Conservation (phyloP, 169 alveolate genomes). For the Cryptosporidium parvum region DNA sequence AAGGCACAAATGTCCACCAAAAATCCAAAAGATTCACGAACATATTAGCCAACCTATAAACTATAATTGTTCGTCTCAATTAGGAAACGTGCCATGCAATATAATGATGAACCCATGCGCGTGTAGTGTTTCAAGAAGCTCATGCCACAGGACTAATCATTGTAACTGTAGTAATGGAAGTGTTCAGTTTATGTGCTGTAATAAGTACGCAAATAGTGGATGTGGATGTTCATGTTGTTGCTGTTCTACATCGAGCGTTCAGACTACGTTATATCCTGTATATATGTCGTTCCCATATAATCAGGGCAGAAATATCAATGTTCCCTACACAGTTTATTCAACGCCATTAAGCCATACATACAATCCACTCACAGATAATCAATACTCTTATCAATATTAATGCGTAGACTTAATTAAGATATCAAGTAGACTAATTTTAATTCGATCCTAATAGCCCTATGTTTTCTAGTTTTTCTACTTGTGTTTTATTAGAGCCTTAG, state of each 20-base stretch:
- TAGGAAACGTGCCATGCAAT: background rate
- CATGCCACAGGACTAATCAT: background rate
- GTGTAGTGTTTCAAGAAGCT: background rate
- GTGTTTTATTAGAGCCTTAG: background rate
- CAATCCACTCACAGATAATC: background rate
- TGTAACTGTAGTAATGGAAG: background rate
- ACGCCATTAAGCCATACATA: background rate
- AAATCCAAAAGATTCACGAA: conserved; percentile 65
- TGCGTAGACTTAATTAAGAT: background rate
- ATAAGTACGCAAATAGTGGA: background rate
- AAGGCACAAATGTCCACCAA: conserved; percentile 74
- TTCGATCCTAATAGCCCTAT: conserved; percentile 10
- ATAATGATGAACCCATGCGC: background rate
- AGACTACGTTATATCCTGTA: conserved; percentile 67
- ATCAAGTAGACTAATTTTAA: background rate
- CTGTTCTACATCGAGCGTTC: conserved; percentile 71
- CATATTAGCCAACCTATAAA: conserved; percentile 38
- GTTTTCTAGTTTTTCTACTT: background rate
- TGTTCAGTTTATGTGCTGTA: conserved; percentile 1
- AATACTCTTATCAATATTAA: conserved; percentile 12
- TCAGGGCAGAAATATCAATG: conserved; percentile 63
- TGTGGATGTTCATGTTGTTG: conserved; percentile 39
- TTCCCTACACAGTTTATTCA: conserved; percentile 58
- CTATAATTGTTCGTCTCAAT: conserved; percentile 14
- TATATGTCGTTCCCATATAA: conserved; percentile 56